These are phyloP conservation scores for Sarcocystis neurona DNA, from an alignment of 169 alveolate genomes.

Conservation along the genomic window DNA sequence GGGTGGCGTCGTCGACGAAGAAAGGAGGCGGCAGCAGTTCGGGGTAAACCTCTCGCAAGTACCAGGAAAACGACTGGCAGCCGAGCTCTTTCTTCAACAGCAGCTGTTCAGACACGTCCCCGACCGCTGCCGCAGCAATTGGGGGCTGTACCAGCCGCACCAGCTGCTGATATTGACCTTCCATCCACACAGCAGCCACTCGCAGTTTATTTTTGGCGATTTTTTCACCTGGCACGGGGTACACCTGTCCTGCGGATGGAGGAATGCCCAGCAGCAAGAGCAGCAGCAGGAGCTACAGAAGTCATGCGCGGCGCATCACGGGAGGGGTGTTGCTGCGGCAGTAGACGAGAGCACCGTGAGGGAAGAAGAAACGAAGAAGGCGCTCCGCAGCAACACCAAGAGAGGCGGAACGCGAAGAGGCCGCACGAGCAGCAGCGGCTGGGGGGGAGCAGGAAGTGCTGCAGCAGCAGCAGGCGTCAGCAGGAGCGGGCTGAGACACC, in stretches of 20 bases:
- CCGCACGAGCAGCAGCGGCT: neutral
- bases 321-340: neutral
- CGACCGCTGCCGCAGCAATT: constrained; percentile 39
- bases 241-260: constrained; percentile 63
- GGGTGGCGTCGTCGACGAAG: neutral
- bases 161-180: constrained; percentile 65
- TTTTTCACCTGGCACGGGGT: constrained; percentile 62
- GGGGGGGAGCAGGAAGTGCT: neutral
- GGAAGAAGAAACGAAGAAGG: neutral
- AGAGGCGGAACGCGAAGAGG: neutral
- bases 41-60: constrained; percentile 65
- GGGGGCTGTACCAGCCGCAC: constrained; percentile 60
- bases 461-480: no score
- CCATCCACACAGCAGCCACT: constrained; percentile 71
- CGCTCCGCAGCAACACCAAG: neutral
- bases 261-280: neutral
- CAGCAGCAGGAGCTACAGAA: neutral
- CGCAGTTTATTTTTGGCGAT: constrained; percentile 69
- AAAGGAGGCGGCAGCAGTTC: constrained; percentile 62
- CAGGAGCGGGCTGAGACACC: no score
- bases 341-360: neutral
- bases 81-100: constrained; percentile 58
- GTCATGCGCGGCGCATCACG: neutral
- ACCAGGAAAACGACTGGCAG: constrained; percentile 70
- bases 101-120: constrained; percentile 64